These are phyloP conservation scores for Phytopythium montanum DNA, from an alignment of 352 stramenopile species.

Conservation along the genomic window DNA sequence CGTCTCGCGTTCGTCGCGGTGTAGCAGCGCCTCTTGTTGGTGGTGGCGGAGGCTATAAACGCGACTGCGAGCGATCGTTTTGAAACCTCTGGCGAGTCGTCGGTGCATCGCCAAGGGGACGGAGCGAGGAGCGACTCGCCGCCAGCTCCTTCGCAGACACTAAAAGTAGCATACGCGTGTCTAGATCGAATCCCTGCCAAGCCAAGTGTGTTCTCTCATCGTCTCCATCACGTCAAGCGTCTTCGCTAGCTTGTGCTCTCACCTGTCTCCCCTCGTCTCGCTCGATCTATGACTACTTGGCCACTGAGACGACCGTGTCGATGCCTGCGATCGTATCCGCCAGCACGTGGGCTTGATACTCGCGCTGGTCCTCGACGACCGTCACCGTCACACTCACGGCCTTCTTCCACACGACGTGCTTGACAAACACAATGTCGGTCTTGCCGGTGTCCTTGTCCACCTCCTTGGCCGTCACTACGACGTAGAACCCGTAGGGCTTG, in stretches of 20 bases:
- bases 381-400: slow-evolving; percentile 30
- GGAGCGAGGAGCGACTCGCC: background rate
- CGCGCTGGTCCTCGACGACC: slow-evolving; percentile 9
- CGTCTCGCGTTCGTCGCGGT: background rate
- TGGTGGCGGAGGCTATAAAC: background rate
- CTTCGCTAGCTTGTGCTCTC: background rate
- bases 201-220: too few species aligned
- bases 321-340: slow-evolving; percentile 55
- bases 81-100: slow-evolving; percentile 1
- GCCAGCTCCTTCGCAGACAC: background rate
- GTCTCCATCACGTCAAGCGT: background rate
- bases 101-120: background rate
- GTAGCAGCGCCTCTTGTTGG: background rate
- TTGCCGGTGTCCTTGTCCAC: slow-evolving; percentile 4
- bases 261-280: background rate
- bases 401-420: slow-evolving; percentile 54
- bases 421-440: slow-evolving; percentile 44
- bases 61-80: slow-evolving; percentile 1
- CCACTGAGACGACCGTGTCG: slow-evolving; percentile 16
- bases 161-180: background rate
- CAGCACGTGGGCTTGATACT: slow-evolving; percentile 36
- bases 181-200: background rate
- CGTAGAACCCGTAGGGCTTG: slow-evolving; percentile 70
- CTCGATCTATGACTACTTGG: slow-evolving; percentile 1
- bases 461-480: slow-evolving; percentile 37